Percentiles rank a stretch among this genome's conserved stretches.
phyloP scores from a whole-genome alignment of 2,329 filamentous ascomycete species.

The Blastomyces percursus region DNA sequence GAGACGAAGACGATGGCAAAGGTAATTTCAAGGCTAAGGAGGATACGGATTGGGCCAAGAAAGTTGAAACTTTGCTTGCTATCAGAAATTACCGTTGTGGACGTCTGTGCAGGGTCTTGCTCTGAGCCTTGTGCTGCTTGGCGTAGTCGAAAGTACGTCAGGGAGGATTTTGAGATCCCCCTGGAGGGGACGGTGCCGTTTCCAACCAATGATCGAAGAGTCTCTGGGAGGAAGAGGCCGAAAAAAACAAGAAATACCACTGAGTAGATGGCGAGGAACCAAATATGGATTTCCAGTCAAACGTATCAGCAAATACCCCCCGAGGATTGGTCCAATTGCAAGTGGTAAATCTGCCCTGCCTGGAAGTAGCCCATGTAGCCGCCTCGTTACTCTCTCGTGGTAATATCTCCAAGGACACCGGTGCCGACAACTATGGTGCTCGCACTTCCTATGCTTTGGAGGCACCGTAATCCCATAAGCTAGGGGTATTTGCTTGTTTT shows the following conservation, averaged over 20 bases:
- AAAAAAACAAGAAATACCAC: conserved; percentile 26
- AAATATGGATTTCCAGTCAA: conserved; percentile 38
- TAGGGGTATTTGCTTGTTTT: conserved; percentile 28
- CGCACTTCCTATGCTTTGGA: conserved; percentile 36
- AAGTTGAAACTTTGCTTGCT: background rate
- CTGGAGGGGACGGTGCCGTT: conserved; percentile 19
- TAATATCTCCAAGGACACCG: conserved; percentile 35
- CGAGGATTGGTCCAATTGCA: conserved; percentile 35
- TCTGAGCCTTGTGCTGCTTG: conserved; percentile 1
- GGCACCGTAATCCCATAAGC: conserved; percentile 31
- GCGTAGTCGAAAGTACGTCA: conserved; percentile 14
- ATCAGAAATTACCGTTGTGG: conserved; percentile 8
- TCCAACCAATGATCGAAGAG: conserved; percentile 26
- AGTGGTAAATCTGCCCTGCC: conserved; percentile 28
- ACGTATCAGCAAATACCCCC: conserved; percentile 28
- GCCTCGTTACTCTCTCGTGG: conserved; percentile 31
- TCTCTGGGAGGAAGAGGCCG: conserved; percentile 31
- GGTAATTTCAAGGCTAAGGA: conserved; percentile 35
- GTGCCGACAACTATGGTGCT: conserved; percentile 36
- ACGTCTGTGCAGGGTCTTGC: conserved; percentile 5
- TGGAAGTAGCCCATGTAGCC: conserved; percentile 34
- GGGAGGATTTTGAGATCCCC: conserved; percentile 13
- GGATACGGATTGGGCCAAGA: conserved; percentile 38
- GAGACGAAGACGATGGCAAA: conserved; percentile 40
- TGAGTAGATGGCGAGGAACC: conserved; percentile 33